Percentiles rank a stretch among this genome's conserved stretches.
Conservation (phyloP, 176 grass and related monocot species). For the Avena sativa region DNA sequence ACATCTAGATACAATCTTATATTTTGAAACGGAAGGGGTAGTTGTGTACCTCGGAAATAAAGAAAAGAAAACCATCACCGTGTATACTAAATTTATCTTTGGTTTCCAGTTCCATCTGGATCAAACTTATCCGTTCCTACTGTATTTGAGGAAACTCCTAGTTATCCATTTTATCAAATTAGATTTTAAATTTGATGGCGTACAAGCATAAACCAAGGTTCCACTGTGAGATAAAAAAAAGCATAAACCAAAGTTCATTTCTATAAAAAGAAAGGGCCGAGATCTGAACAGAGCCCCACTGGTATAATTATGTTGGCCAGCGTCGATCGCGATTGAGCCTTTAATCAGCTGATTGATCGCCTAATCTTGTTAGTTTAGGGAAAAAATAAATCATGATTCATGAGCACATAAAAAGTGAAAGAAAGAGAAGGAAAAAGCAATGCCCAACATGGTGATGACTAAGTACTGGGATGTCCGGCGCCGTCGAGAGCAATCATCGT, state of each 20-base stretch:
- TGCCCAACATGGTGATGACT: slow-evolving; percentile 9
- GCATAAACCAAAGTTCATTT: background rate
- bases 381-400: slow-evolving; percentile 13
- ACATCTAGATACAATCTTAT: too few relatives aligned
- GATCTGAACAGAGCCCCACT: background rate
- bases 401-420: background rate
- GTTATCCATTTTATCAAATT: too few relatives aligned
- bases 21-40: too few relatives aligned
- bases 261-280: background rate
- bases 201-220: background rate
- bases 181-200: too few relatives aligned
- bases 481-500: slow-evolving; percentile 42
- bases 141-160: too few relatives aligned
- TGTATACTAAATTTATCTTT: too few relatives aligned
- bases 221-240: too few relatives aligned
- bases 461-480: slow-evolving; percentile 6
- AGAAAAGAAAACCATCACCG: too few relatives aligned
- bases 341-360: background rate
- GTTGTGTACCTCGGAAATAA: too few relatives aligned
- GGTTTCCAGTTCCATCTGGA: too few relatives aligned
- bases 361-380: background rate
- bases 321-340: background rate
- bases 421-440: background rate
- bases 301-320: background rate
- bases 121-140: too few relatives aligned